Percentiles rank a stretch among this genome's conserved stretches.
These are phyloP conservation scores for Suillus cothurnatus DNA, from an alignment of 768 basidiomycete species.

Conservation along the genomic window DNA sequence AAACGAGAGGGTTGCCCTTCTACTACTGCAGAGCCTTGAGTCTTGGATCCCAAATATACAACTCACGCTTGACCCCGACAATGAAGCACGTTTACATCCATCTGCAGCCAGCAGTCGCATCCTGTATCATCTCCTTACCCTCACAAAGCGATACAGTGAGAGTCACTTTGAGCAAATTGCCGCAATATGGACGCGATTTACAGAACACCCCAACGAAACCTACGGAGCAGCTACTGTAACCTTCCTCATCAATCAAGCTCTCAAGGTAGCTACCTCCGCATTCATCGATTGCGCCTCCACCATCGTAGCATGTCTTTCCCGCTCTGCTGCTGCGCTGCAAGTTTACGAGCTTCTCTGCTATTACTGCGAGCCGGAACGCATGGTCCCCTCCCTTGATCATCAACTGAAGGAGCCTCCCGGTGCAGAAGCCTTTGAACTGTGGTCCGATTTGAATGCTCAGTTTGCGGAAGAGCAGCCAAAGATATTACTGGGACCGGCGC, in stretches of 20 bases:
- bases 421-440: slow-evolving; percentile 69
- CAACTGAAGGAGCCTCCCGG: slow-evolving; percentile 60
- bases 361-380: slow-evolving; percentile 81
- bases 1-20: slow-evolving; percentile 49
- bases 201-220: slow-evolving; percentile 66
- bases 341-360: slow-evolving; percentile 85
- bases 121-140: slow-evolving; percentile 80
- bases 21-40: slow-evolving; percentile 78
- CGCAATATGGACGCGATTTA: slow-evolving; percentile 76
- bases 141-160: slow-evolving; percentile 75
- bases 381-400: slow-evolving; percentile 78
- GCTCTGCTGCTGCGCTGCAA: slow-evolving; percentile 68
- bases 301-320: slow-evolving; percentile 82
- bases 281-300: slow-evolving; percentile 81
- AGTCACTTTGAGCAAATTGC: slow-evolving; percentile 80
- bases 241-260: slow-evolving; percentile 86
- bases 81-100: slow-evolving; percentile 34
- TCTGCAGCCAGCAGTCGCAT: slow-evolving; percentile 57
- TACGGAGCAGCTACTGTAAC: slow-evolving; percentile 81
- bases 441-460: slow-evolving; percentile 78
- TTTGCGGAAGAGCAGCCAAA: slow-evolving; percentile 71
- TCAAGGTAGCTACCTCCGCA: slow-evolving; percentile 75
- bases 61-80: slow-evolving; percentile 55
- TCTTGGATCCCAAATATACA: slow-evolving; percentile 83
- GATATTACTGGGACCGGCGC: slow-evolving; percentile 75